Evolutionary conservation across 441 rosid species (phyloP), one percentile per base, ranked within the genome.

Genomic region (California macrophylla): DNA sequence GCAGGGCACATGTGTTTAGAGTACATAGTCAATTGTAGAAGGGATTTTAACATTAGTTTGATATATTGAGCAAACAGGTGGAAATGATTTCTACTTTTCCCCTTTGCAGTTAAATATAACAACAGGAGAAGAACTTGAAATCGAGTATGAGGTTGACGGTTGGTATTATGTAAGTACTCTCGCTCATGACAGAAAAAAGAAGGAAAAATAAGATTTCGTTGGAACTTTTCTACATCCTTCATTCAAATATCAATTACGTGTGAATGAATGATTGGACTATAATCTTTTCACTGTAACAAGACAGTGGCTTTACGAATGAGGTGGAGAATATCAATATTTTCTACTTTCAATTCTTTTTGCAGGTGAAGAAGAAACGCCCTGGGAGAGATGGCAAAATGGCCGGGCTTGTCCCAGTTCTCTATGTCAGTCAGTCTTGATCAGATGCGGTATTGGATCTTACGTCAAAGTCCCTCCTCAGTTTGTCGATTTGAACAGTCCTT

Each of bases 331-430:
- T n/a, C 4, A 8, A 23, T 60, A 12, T n/a, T 23, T 54, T 74
- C 23, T 60, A 12, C 10, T 23, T 54, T 74, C 23, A 5, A 6
- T 56, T 6, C 4, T 50, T 23, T 56, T 16, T 79, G 69, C 90
- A 93, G 98, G 98, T 94, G 72, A 94, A 87, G 87, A 94, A 92
- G 84, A 90, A 89, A 76, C 92, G 97, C 40, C 99, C 97, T 3
- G 99, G 98, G 3, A 85, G 98, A 82, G 98, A 94, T 77, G 98
- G 96, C 69, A 94, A 94, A 79, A 87, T 92, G 96, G 92, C 97
- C 16, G 99, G 99, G 69, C 89, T 92, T 23, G 99, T 94, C 24
- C 99, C 99, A 7, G 97, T 94, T 47, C 96, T 94, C 8, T 94
- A 94, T 71, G 98, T 94, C 71, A 85, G 80, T 78, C 96, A 89